These are phyloP conservation scores for Arctostaphylos glauca DNA, from an alignment of 148 eudicot genomes.

Conservation along the genomic window DNA sequence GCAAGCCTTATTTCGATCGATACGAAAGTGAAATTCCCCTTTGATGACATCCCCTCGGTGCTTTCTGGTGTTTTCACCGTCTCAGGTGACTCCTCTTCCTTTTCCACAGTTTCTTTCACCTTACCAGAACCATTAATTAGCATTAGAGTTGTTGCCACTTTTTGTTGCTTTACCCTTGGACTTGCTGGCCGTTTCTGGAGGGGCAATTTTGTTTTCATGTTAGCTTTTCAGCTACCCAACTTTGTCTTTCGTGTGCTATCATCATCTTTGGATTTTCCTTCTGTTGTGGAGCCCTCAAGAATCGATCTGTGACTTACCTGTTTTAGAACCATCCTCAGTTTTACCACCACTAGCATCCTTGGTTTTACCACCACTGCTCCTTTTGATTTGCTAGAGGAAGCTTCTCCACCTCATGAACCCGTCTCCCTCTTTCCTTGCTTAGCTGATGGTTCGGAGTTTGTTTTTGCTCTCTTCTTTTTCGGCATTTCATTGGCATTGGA, in stretches of 20 bases:
- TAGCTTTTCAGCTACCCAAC: conserved; percentile 23
- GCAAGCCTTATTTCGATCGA: no score
- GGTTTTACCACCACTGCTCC: conserved; percentile 31
- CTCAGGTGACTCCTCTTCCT: conserved; percentile 31
- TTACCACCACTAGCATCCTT: conserved; percentile 14
- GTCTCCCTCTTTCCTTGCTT: conserved; percentile 38
- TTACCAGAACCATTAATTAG: conserved; percentile 32
- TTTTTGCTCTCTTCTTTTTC: conserved; percentile 52
- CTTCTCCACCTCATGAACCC: conserved; percentile 35
- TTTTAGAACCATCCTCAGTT: conserved; percentile 9
- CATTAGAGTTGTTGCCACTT: conserved; percentile 35
- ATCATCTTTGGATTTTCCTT: conserved; percentile 38
- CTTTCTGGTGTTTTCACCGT: conserved; percentile 34
- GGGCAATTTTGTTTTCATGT: conserved; percentile 22
- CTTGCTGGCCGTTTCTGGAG: conserved; percentile 26
- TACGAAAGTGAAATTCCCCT: conserved; percentile 10
- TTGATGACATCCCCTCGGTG: conserved; percentile 29
- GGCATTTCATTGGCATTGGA: conserved; percentile 51
- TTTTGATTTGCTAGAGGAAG: conserved; percentile 54
- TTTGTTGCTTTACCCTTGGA: conserved; percentile 46
- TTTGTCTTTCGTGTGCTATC: conserved; percentile 30
- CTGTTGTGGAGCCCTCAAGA: conserved; percentile 17
- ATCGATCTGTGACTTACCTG: conserved; percentile 11
- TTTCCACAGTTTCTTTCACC: conserved; percentile 38
- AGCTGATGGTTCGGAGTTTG: conserved; percentile 25